phyloP scores from a whole-genome alignment of 2,329 filamentous ascomycete species.

The Botrytis porri region DNA sequence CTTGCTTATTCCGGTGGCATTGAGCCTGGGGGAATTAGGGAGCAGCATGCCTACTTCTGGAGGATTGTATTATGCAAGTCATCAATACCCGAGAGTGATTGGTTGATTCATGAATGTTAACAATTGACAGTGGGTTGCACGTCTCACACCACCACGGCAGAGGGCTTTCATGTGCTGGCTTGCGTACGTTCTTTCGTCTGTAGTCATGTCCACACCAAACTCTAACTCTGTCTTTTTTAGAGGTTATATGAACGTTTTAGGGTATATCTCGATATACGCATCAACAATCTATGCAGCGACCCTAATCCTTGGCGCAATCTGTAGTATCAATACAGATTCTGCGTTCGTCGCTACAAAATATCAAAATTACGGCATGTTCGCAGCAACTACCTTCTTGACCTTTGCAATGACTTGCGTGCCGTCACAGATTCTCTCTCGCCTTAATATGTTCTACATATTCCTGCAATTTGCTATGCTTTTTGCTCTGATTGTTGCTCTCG shows the following conservation, averaged over 20 bases:
- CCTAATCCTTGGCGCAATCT: slow-evolving; percentile 34
- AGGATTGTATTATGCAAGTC: slow-evolving; percentile 36
- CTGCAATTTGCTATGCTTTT: slow-evolving; percentile 37
- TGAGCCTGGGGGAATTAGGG: slow-evolving; percentile 37
- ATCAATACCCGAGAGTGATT: neutral
- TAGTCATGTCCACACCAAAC: neutral
- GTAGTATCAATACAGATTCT: slow-evolving; percentile 32
- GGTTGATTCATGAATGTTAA: neutral
- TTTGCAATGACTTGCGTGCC: slow-evolving; percentile 38
- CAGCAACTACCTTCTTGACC: slow-evolving; percentile 34
- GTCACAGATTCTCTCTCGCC: slow-evolving; percentile 31
- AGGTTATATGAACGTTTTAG: slow-evolving; percentile 39
- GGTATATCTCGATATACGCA: slow-evolving; percentile 38
- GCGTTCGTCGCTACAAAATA: slow-evolving; percentile 34
- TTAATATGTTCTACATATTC: slow-evolving; percentile 36
- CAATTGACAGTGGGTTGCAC: slow-evolving; percentile 35
- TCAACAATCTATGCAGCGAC: slow-evolving; percentile 39
- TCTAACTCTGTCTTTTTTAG: slow-evolving; percentile 23
- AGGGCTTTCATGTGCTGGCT: slow-evolving; percentile 39
- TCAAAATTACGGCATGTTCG: slow-evolving; percentile 38
- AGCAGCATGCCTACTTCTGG: slow-evolving; percentile 38
- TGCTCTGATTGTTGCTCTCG: slow-evolving; percentile 34
- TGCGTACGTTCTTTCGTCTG: slow-evolving; percentile 30
- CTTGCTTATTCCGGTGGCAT: slow-evolving; percentile 35
- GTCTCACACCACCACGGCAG: slow-evolving; percentile 33